A percentile compares a stretch with the other conserved stretches of the same genome.
phyloP scores from a whole-genome alignment of 192 early-diverging fungal species.

The Gaertneriomyces semiglobifer region DNA sequence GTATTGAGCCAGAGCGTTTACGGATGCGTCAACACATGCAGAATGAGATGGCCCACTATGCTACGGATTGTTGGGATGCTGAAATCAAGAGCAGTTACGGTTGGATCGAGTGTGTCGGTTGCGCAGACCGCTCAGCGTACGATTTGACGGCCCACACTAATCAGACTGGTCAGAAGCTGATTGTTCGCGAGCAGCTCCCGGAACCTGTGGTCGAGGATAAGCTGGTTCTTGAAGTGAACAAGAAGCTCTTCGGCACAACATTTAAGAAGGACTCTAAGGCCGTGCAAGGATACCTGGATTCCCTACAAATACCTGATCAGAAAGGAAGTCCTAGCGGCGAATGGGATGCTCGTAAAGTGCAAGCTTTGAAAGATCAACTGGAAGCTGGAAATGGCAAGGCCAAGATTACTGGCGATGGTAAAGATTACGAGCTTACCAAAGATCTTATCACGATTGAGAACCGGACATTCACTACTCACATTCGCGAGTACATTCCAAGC shows the following conservation, averaged over 20 bases:
- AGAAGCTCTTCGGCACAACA: constrained; percentile 83
- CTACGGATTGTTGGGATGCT: constrained; percentile 93
- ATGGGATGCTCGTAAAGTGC: constrained; percentile 53
- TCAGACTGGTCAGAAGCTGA: constrained; percentile 87
- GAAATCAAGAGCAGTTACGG: constrained; percentile 93
- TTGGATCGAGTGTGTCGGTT: constrained; percentile 99
- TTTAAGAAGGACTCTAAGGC: constrained; percentile 89
- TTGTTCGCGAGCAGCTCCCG: constrained; percentile 83
- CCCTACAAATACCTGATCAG: constrained; percentile 36
- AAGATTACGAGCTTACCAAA: constrained; percentile 59
- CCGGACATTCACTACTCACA: constrained; percentile 44
- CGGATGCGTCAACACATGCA: constrained; percentile 98
- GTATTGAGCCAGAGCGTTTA: constrained; percentile 78
- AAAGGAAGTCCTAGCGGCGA: too few relatives aligned
- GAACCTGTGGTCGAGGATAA: constrained; percentile 76
- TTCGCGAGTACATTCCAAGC: constrained; percentile 94
- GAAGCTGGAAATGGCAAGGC: constrained; percentile 40
- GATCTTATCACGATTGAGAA: constrained; percentile 48
- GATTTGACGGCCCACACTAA: constrained; percentile 90
- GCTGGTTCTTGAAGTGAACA: constrained; percentile 82
- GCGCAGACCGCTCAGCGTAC: constrained; percentile 97
- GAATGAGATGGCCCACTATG: constrained; percentile 99
- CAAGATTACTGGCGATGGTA: constrained; percentile 57
- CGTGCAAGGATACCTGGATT: constrained; percentile 76
- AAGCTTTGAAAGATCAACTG: constrained; percentile 50